phyloP scores from a whole-genome alignment of 805 yeast genomes.

The Barnettozyma sucrosica region DNA sequence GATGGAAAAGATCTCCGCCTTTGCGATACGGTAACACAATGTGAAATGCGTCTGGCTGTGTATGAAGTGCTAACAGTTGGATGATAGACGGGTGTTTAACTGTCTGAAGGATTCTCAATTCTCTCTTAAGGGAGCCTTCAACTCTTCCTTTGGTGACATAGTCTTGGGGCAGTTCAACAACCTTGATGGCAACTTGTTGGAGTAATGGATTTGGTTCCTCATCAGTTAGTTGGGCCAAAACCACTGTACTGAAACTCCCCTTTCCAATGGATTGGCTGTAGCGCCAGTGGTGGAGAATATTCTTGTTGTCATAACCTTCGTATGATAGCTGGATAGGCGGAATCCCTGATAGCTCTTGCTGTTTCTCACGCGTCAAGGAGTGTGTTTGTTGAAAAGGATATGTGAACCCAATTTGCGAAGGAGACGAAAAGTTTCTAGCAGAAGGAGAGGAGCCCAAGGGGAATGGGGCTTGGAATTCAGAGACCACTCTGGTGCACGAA shows the following conservation, averaged over 20 bases:
- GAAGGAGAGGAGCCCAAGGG: conserved; percentile 8
- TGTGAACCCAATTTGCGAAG: not conserved
- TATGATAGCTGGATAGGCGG: conserved; percentile 3
- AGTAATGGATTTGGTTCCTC: conserved; percentile 5
- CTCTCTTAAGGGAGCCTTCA: conserved; percentile 64
- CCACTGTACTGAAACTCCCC: conserved; percentile 67
- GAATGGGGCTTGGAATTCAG: not conserved
- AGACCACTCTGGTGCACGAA: not conserved
- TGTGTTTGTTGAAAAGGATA: not conserved
- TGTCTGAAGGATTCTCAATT: conserved; percentile 55
- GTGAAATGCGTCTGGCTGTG: conserved; percentile 25
- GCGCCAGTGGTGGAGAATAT: conserved; percentile 25
- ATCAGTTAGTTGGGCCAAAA: conserved; percentile 34
- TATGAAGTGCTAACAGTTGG: conserved; percentile 44
- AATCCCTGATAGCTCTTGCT: not conserved
- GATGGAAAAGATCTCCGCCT: conserved; percentile 82
- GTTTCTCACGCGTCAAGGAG: not conserved
- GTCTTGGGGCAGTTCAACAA: conserved; percentile 38
- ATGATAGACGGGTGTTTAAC: conserved; percentile 68
- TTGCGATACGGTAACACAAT: conserved; percentile 70
- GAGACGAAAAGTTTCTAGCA: conserved; percentile 19
- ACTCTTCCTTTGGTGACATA: conserved; percentile 44
- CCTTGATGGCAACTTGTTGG: conserved; percentile 64
- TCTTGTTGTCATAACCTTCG: conserved; percentile 16
- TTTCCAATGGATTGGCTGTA: conserved; percentile 45